Percentiles rank a stretch among this genome's conserved stretches.
phyloP scores from a whole-genome alignment of 345 rosid genomes.

The Citrus inodora region DNA sequence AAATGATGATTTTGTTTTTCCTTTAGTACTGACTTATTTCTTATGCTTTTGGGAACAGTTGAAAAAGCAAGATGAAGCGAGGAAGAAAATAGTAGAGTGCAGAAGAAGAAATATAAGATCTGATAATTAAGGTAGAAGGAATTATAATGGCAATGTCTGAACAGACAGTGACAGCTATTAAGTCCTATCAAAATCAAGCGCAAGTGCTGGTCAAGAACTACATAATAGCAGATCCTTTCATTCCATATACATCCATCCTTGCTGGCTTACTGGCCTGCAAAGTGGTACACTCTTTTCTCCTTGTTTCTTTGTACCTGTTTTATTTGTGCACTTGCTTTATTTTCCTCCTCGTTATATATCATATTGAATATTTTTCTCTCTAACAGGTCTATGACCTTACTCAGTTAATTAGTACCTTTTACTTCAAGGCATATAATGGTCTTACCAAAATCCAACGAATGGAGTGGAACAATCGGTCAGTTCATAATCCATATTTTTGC shows the following conservation, averaged over 20 bases:
- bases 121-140: slow-evolving; percentile 12
- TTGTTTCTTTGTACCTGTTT: not conserved
- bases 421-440: slow-evolving; percentile 52
- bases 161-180: slow-evolving; percentile 47
- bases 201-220: slow-evolving; percentile 56
- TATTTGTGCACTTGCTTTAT: not conserved
- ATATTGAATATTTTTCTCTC: not conserved
- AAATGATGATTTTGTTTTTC: not conserved
- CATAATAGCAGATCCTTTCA: slow-evolving; percentile 55
- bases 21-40: not conserved
- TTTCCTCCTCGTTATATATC: not conserved
- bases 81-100: slow-evolving; percentile 14
- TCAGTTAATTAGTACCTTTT: slow-evolving; percentile 51
- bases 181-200: slow-evolving; percentile 67
- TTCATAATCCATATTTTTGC: not conserved
- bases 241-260: slow-evolving; percentile 75
- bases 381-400: slow-evolving; percentile 66
- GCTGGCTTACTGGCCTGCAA: slow-evolving; percentile 74
- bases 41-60: slow-evolving; percentile 14
- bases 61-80: slow-evolving; percentile 14
- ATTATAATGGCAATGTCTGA: slow-evolving; percentile 26
- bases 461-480: slow-evolving; percentile 91
- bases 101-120: slow-evolving; percentile 6
- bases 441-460: slow-evolving; percentile 58
- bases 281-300: slow-evolving; percentile 47